These are phyloP conservation scores for Nakazawaea ernobii DNA, from an alignment of 805 yeast genomes.

Conservation along the genomic window DNA sequence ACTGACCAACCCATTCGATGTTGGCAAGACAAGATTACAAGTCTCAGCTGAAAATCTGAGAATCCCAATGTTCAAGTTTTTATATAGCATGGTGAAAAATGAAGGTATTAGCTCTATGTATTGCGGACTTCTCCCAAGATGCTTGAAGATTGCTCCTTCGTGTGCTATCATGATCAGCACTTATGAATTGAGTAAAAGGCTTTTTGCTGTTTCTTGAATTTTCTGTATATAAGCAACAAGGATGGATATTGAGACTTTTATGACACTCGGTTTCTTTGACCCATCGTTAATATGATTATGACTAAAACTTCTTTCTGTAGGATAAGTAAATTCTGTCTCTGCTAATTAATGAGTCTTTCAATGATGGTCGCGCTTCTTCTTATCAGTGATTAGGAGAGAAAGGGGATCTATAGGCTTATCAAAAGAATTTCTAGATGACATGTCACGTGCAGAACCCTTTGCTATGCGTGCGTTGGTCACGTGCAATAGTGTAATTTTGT, in stretches of 20 bases:
- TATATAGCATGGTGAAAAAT: constrained; percentile 51
- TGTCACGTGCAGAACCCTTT: not conserved
- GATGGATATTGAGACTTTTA: no score
- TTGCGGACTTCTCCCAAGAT: constrained; percentile 81
- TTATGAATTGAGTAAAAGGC: constrained; percentile 80
- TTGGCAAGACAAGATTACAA: constrained; percentile 91
- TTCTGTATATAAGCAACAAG: not conserved
- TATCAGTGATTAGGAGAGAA: no score
- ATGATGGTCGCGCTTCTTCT: no score
- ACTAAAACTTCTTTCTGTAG: no score
- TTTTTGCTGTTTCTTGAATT: constrained; percentile 23
- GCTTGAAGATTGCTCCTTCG: constrained; percentile 90
- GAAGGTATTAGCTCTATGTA: constrained; percentile 87
- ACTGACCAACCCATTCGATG: constrained; percentile 92
- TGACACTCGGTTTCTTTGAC: no score
- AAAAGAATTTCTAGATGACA: not conserved
- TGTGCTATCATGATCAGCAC: constrained; percentile 98
- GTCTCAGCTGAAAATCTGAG: constrained; percentile 39
- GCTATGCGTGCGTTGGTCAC: not conserved
- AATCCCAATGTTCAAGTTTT: constrained; percentile 62
- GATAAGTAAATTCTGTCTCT: no score
- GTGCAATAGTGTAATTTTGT: not conserved
- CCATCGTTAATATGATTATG: no score
- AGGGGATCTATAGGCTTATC: no score
- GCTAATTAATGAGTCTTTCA: no score